Evolutionary conservation across 148 eudicot species (phyloP), one percentile per base, ranked within the genome.

Genomic region (Vaccinium corymbosum): DNA sequence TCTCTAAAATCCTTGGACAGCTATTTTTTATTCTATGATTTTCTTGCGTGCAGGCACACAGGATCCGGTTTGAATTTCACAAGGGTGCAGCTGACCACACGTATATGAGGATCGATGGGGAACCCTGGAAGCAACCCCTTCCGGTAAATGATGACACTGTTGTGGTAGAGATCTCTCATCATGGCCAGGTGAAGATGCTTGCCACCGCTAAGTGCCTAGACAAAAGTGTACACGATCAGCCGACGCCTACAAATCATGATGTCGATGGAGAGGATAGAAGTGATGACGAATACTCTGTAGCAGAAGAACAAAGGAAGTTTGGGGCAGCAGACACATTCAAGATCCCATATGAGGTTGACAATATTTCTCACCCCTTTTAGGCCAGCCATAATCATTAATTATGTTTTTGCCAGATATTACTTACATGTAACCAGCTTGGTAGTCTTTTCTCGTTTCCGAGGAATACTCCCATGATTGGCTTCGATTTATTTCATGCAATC

Each of bases 41-140:
- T 46, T 52, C 8, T 15, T 61, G 29, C 13, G 38, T 81, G 19
- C 62, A 94, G 98, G 95, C 97, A 77, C 89, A 76, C 38, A 82
- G 95, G 61, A 86, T 97, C 48, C 89, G 91, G 25, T 97, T 95
- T 77, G 98, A 97, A 86, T 95, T 97, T 80, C 92, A 86, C 64
- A 97, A 92, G 88, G 95, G 95, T 84, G 93, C 89, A 51, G 89
- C 94, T 78, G 93, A 90, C 70, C 88, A 89, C 75, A 93, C 98
- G 1, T 97, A 29, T 84, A 97, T 97, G 99, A 92, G 99, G 85
- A 94, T 97, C 20, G 99, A 97, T 79, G 98, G 99, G 51, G 99
- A 97, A 71, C 99, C 99, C 51, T 95, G 99, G 98, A 95, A 93
- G 85, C 99, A 97, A 72, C 98, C 98, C 27, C 92, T 94, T 29